Conservation (phyloP, 2,329 filamentous ascomycete species). For the Fusarium sp. region DNA sequence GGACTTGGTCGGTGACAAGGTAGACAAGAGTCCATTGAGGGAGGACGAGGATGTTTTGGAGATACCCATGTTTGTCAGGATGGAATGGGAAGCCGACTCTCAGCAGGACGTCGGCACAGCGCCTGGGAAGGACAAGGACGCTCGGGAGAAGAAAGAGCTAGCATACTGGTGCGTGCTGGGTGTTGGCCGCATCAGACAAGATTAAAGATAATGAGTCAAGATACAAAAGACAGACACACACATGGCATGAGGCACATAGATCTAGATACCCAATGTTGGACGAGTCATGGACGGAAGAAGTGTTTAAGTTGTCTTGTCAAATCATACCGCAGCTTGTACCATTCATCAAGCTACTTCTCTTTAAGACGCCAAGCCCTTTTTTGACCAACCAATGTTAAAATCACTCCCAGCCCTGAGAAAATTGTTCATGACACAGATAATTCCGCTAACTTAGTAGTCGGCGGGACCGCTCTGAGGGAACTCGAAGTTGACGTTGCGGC, state of each 20-base stretch:
- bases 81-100: slow-evolving; percentile 87
- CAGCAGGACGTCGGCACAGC: slow-evolving; percentile 72
- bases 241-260: slow-evolving; percentile 37
- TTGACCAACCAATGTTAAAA: slow-evolving; percentile 53
- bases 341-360: slow-evolving; percentile 62
- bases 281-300: slow-evolving; percentile 45
- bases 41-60: slow-evolving; percentile 78
- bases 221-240: slow-evolving; percentile 24
- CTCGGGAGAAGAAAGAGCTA: slow-evolving; percentile 84
- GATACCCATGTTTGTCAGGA: slow-evolving; percentile 91
- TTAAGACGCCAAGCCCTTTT: slow-evolving; percentile 63
- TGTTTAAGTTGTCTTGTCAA: slow-evolving; percentile 50
- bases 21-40: slow-evolving; percentile 60
- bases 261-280: slow-evolving; percentile 56
- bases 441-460: slow-evolving; percentile 77
- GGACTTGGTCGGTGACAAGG: slow-evolving; percentile 48
- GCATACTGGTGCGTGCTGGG: slow-evolving; percentile 97
- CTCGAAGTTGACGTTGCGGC: slow-evolving; percentile 97
- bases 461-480: slow-evolving; percentile 86
- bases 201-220: slow-evolving; percentile 39
- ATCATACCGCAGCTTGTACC: slow-evolving; percentile 59
- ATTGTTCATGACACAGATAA: slow-evolving; percentile 31
- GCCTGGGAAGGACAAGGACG: slow-evolving; percentile 66
- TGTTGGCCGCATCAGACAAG: slow-evolving; percentile 79
- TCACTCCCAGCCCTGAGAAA: slow-evolving; percentile 47